Conservation (phyloP, 176 grass and related monocot species). For the Carex cristatella region DNA sequence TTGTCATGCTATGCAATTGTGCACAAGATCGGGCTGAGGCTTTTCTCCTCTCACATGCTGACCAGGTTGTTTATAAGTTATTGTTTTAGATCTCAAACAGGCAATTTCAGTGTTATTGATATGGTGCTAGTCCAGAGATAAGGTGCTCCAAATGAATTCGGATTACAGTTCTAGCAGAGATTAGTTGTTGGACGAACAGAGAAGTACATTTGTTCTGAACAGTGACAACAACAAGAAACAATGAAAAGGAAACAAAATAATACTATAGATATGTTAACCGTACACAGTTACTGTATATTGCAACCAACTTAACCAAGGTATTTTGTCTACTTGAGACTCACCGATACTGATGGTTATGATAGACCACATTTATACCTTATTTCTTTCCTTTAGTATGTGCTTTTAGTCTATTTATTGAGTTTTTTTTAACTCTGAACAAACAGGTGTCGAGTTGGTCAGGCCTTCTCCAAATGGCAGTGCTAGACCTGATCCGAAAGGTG, state of each 20-base stretch:
- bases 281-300: not conserved
- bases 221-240: not conserved
- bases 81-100: not conserved
- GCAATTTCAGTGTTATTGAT: not conserved
- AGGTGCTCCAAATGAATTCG: not conserved
- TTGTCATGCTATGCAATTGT: constrained; percentile 51
- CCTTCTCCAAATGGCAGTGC: constrained; percentile 53
- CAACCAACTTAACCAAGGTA: not conserved
- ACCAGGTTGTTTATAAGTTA: constrained; percentile 25
- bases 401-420: not conserved
- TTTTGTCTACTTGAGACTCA: not conserved
- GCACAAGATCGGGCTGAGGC: constrained; percentile 48
- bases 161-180: not conserved
- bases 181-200: not conserved
- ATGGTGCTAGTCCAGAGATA: not conserved
- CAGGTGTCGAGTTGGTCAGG: constrained; percentile 40
- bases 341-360: not conserved
- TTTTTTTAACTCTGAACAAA: not conserved
- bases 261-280: not conserved
- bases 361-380: not conserved
- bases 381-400: not conserved
- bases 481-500: constrained; percentile 67
- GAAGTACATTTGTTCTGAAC: not conserved
- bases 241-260: not conserved
- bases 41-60: constrained; percentile 41